A percentile compares a stretch with the other conserved stretches of the same genome.
These are phyloP conservation scores for Oehlia diaphana DNA, from an alignment of 192 early-diverging fungal species.

Conservation along the genomic window DNA sequence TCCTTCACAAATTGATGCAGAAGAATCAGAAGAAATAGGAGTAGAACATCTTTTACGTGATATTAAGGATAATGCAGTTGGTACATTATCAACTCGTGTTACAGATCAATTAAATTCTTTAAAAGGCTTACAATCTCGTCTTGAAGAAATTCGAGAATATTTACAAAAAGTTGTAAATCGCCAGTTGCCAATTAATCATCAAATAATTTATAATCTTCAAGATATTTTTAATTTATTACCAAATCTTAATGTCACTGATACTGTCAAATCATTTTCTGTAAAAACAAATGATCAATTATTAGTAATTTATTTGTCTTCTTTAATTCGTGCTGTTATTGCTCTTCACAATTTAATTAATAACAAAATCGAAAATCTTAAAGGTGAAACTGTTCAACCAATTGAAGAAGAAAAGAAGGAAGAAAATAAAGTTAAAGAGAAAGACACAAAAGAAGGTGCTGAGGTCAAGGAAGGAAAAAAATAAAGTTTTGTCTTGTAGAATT, in stretches of 20 bases:
- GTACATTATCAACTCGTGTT: slow-evolving; percentile 92
- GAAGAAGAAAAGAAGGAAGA: slow-evolving; percentile 43
- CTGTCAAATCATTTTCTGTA: slow-evolving; percentile 80
- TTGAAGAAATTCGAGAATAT: slow-evolving; percentile 88
- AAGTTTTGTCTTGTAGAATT: neutral
- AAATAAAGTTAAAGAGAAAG: slow-evolving; percentile 36
- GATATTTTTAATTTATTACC: slow-evolving; percentile 98
- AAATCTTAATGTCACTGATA: slow-evolving; percentile 79
- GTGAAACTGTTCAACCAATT: slow-evolving; percentile 50
- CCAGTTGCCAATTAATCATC: slow-evolving; percentile 90
- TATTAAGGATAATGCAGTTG: slow-evolving; percentile 97
- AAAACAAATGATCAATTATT: slow-evolving; percentile 97
- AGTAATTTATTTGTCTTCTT: slow-evolving; percentile 87
- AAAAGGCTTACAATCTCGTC: slow-evolving; percentile 80
- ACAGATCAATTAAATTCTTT: slow-evolving; percentile 90
- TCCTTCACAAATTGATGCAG: slow-evolving; percentile 93
- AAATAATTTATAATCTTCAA: slow-evolving; percentile 97
- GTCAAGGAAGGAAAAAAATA: neutral
- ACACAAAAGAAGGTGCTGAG: slow-evolving; percentile 20
- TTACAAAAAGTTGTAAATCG: slow-evolving; percentile 85
- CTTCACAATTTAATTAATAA: slow-evolving; percentile 97
- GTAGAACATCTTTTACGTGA: slow-evolving; percentile 98
- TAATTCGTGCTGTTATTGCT: slow-evolving; percentile 94
- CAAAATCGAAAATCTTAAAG: slow-evolving; percentile 87
- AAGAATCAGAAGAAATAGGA: slow-evolving; percentile 99